Percentiles rank a stretch among this genome's conserved stretches.
These are phyloP conservation scores for Coemansia sp. DNA, from an alignment of 192 early-diverging fungal genomes.

Conservation along the genomic window DNA sequence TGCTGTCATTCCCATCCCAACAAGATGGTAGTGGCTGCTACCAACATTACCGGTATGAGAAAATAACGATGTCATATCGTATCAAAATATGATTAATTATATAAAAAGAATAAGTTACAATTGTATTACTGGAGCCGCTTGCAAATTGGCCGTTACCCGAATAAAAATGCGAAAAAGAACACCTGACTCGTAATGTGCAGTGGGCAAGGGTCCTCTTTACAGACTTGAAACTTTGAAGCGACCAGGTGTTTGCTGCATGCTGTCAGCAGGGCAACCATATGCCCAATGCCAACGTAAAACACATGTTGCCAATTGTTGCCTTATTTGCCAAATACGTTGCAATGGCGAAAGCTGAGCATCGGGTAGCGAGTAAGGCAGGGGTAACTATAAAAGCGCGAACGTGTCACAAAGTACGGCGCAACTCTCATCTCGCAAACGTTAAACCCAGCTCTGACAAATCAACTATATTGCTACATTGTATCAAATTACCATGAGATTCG, in stretches of 20 bases:
- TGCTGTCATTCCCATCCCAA: neutral
- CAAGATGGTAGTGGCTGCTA: neutral
- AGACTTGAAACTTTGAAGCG: neutral
- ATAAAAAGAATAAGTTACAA: no score
- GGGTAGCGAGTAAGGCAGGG: neutral
- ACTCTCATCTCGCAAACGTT: neutral
- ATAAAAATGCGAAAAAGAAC: neutral
- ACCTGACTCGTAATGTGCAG: neutral
- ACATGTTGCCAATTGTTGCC: conserved; percentile 1
- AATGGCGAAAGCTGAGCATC: neutral
- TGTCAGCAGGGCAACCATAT: neutral
- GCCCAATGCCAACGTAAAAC: neutral
- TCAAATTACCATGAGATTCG: neutral
- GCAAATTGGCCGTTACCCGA: neutral
- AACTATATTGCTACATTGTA: neutral
- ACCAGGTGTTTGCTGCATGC: neutral
- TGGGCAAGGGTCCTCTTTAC: neutral
- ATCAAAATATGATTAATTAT: no score
- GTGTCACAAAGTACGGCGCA: neutral
- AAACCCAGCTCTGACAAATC: neutral
- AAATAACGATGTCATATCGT: neutral
- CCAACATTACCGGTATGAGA: neutral
- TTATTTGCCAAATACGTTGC: neutral
- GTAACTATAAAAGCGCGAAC: neutral
- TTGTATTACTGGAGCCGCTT: neutral